Evolutionary conservation across 2,329 filamentous ascomycete genomes (phyloP), one percentile per base, ranked within the genome.

Genomic region (Dryadomyces sulphureus): DNA sequence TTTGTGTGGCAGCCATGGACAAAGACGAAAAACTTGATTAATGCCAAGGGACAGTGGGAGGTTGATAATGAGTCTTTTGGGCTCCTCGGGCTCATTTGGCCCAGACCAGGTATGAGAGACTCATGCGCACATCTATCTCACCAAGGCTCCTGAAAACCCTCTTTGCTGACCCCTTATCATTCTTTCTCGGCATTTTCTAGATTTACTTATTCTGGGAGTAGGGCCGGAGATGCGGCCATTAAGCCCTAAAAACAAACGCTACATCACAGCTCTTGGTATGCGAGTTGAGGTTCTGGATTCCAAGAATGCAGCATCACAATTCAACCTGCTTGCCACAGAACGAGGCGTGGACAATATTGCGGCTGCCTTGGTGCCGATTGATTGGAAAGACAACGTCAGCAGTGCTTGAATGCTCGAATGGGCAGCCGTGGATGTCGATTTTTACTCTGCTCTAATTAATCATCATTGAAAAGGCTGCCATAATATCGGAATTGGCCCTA

Each of bases 301-400:
- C 27, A 72, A 87, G 52, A 96, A 96, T 63, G 92, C 92, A 8
- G 86, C 90, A 1, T 83, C 89, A 30, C 88, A 95, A 61, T 98
- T 92, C 62, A 98, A 98, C 59, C 61, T 98, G 56, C 66, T 98
- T 46, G 90, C 88, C n/a, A 96, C 88, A 17, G 92, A 98, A 66
- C 71, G 92, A 44, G 90, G 92, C 1, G 79, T 92, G 6, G 72
- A 78, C 19, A 82, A 90, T 56, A 79, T 96, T 50, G 90, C 88
- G 24, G 90, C 87, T 2, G 90, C 88, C 9, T 60, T 98, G 62
- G 76, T 96, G 61, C 89, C 89, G 0, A 72, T 92, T 45, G 88
- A 87, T 2, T 93, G 86, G 85, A 76, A 70, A 55, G 81, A 85
- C 48, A 72, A 72, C 2, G 27, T 24, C 14, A 12, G 20, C 1